Percentiles rank a stretch among this genome's conserved stretches.
Conservation (phyloP, 2,329 filamentous ascomycete genomes). For the Drechslera avenae region DNA sequence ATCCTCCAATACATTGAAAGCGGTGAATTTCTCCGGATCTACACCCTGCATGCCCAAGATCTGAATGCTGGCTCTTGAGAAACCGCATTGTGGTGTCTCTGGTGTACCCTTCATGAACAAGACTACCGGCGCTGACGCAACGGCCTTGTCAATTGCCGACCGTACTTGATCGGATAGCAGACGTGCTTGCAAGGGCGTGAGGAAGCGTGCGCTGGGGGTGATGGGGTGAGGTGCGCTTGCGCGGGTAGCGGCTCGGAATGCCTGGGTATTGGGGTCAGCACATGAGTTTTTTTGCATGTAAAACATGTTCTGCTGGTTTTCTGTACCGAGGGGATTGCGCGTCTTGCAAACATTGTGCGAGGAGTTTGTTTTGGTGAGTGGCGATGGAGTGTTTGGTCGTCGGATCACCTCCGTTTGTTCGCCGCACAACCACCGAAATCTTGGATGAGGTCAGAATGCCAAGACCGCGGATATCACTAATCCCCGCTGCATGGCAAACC, state of each 20-base stretch:
- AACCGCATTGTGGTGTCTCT: constrained; percentile 93
- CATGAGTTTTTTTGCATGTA: no score
- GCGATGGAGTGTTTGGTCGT: constrained; percentile 20
- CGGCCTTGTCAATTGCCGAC: constrained; percentile 86
- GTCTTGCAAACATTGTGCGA: constrained; percentile 47
- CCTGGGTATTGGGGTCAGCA: constrained; percentile 33
- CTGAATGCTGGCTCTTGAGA: constrained; percentile 93
- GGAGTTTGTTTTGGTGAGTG: constrained; percentile 17
- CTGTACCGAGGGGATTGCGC: constrained; percentile 46
- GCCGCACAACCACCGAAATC: constrained; percentile 31
- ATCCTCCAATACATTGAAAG: constrained; percentile 96
- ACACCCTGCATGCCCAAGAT: constrained; percentile 94
- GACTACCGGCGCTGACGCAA: constrained; percentile 86
- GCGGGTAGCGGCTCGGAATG: constrained; percentile 45
- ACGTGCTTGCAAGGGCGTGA: constrained; percentile 59
- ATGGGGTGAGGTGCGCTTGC: constrained; percentile 32
- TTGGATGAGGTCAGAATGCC: constrained; percentile 40
- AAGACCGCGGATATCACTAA: constrained; percentile 24
- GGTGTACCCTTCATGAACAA: constrained; percentile 99
- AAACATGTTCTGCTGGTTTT: no score
- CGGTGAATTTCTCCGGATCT: constrained; percentile 94
- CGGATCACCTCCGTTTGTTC: constrained; percentile 28
- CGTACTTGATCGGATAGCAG: constrained; percentile 80
- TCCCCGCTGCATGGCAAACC: background rate
- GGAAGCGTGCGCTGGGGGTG: constrained; percentile 50